Base-by-base conservation (phyloP, 805 yeast genomes). In the Kazachstania kunashirensis region DNA sequence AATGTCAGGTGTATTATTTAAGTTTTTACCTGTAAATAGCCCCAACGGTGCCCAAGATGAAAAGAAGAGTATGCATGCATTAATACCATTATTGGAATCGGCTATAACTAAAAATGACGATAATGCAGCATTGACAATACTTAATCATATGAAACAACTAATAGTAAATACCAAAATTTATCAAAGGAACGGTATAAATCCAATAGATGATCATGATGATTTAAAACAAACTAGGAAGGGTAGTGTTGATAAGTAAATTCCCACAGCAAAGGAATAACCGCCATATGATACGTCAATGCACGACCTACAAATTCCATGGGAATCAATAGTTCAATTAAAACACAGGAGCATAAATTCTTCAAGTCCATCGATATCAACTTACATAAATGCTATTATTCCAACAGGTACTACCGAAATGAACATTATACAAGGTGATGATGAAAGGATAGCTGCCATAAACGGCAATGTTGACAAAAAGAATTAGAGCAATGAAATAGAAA, bases 101-200 rank as follows among this genome's bases (percentile, higher is more conserved):
- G 43, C 56, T 8, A 41, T 55, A 7, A 34, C 47, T 12, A 47
- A 42, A 17, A 49, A 48, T 24, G 55, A 55, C 33, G 28, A 39
- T 20, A 36, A 43, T 7, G 40, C 47, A 7, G 46, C 58, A 3
- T 24, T 52, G 20, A 39, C 46, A 6, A 32, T 51, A 11, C 24
- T 54, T 21, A 38, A 46, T 21, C 52, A 48, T 31, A 45, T 53
- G 29, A 48, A 52, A 34, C 47, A 45, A 29, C 34, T 49, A 13
- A 28, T 52, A 4, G 34, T 34, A 18, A 45, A 46, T 18, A 51
- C 59, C 1, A 38, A 33, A 14, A 47, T 48, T 31, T 48, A 43
- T 21, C 50, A 51, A 37, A 44, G 61, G 24, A 43, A 48, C 8
- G 61, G 61, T 20, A 38, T 36, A 15, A 48, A 53, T 27, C 57